Base-by-base conservation (phyloP, 2,329 filamentous ascomycete species). In the Nectriaceae sp. region DNA sequence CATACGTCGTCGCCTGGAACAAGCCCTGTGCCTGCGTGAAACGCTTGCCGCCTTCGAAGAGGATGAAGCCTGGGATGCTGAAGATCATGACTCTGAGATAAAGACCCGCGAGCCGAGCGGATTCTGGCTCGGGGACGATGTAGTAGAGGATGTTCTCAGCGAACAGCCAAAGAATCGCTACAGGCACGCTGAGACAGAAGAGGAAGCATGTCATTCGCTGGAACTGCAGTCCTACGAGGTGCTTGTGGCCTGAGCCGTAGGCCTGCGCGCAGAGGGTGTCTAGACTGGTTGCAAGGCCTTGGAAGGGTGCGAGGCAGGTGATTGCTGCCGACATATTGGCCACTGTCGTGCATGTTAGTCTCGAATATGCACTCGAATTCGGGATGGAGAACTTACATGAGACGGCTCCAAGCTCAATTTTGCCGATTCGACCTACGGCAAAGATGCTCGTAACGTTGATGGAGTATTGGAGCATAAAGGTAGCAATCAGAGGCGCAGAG, bases 221-320 rank as follows among this genome's bases (percentile, higher is more conserved):
- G 54, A 90, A 79, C 61, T 94, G 89, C 46, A 94, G 68, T 2
- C 89, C 89, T 11, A 97, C 93, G 4, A 97, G 81, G 58, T 92
- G 88, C 65, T 88, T 95, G 66, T 88, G 88, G 0, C 93, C 93
- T 1, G 89, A 95, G 3, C 94, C 93, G 65, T 95, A 97, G 1
- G 94, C 93, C 69, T 97, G 93, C 0, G 93, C 84, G 67, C 93
- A 97, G 3, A 97, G 83, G 0, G 93, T 97, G 70, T 97, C 93
- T 31, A 97, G 76, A 55, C 87, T 90, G 4, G 93, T 97, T 1
- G 91, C 87, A 13, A 97, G 78, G n/a, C 91, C 88, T 64, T 91
- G 88, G 64, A 89, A 88, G 15, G 89, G 83, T 1, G 87, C 87
- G 61, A 88, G 86, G 49, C 87, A 89, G 13, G 82, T 88, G 58